These are phyloP conservation scores for Capsicum pubescens DNA, from an alignment of 257 asterid species.

Conservation along the genomic window DNA sequence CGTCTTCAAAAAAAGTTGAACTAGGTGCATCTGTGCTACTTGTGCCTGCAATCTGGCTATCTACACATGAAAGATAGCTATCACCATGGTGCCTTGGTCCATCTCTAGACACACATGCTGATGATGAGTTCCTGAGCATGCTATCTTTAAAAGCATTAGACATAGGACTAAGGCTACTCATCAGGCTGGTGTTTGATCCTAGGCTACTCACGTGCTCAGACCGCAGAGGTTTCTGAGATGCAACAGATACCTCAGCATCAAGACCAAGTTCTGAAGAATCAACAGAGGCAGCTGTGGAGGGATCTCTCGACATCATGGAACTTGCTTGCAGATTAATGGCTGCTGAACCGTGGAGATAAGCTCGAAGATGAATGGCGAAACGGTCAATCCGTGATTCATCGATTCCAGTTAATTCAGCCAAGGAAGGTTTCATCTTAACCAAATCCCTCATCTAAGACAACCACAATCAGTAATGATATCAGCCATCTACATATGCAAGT, in stretches of 20 bases:
- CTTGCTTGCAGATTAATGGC: slow-evolving; percentile 44
- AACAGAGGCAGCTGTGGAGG: slow-evolving; percentile 42
- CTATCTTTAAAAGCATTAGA: slow-evolving; percentile 69
- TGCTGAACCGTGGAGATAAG: slow-evolving; percentile 73
- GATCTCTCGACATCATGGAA: slow-evolving; percentile 37
- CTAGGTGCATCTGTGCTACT: slow-evolving; percentile 40
- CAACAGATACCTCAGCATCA: slow-evolving; percentile 48
- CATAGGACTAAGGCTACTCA: slow-evolving; percentile 68
- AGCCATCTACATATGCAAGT: slow-evolving; percentile 22
- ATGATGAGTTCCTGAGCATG: slow-evolving; percentile 53
- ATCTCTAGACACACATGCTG: slow-evolving; percentile 57
- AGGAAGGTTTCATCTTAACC: slow-evolving; percentile 69
- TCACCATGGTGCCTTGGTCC: slow-evolving; percentile 61
- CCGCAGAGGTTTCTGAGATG: slow-evolving; percentile 51
- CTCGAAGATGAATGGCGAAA: slow-evolving; percentile 76
- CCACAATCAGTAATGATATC: slow-evolving; percentile 22
- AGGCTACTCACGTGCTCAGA: slow-evolving; percentile 49
- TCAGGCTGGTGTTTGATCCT: slow-evolving; percentile 55
- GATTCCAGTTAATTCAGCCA: slow-evolving; percentile 86
- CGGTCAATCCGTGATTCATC: slow-evolving; percentile 74
- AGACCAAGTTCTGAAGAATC: slow-evolving; percentile 47
- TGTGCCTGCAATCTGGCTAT: slow-evolving; percentile 42
- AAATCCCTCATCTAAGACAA: slow-evolving; percentile 78
- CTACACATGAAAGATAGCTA: slow-evolving; percentile 42
- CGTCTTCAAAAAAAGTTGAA: slow-evolving; percentile 42